These are phyloP conservation scores for Aspergillus sp. DNA, from an alignment of 2,329 filamentous ascomycete genomes.

Conservation along the genomic window DNA sequence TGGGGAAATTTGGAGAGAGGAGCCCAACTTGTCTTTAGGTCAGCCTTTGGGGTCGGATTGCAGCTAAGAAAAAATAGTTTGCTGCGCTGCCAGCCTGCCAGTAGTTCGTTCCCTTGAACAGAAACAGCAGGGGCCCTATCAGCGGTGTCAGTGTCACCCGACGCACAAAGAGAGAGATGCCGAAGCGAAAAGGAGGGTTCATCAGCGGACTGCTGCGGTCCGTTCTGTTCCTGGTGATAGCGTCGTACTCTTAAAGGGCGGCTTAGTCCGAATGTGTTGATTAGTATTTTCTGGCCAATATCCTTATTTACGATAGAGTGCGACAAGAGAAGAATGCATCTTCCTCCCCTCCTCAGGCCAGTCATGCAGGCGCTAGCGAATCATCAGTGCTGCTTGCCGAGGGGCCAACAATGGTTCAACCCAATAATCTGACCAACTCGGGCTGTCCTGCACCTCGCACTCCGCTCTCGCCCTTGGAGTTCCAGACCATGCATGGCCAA, in stretches of 20 bases:
- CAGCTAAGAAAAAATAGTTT: slow-evolving; percentile 4
- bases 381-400: slow-evolving; percentile 5
- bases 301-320: slow-evolving; percentile 10
- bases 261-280: neutral
- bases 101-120: slow-evolving; percentile 5
- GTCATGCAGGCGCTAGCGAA: slow-evolving; percentile 5
- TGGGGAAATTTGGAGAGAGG: neutral
- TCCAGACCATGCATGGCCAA: slow-evolving; percentile 6
- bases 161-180: neutral
- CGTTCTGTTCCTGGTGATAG: slow-evolving; percentile 10
- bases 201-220: slow-evolving; percentile 7
- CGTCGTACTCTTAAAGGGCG: neutral
- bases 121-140: slow-evolving; percentile 8
- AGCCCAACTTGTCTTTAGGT: neutral
- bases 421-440: slow-evolving; percentile 4
- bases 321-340: slow-evolving; percentile 1
- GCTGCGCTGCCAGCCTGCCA: neutral
- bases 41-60: slow-evolving; percentile 3
- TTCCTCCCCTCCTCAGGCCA: neutral
- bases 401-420: neutral
- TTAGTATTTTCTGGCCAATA: slow-evolving; percentile 6
- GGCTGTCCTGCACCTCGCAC: neutral
- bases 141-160: slow-evolving; percentile 11
- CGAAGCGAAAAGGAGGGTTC: slow-evolving; percentile 7
- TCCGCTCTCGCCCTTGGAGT: slow-evolving; percentile 1